phyloP scores from a whole-genome alignment of 345 rosid genomes.

The Draba incana region DNA sequence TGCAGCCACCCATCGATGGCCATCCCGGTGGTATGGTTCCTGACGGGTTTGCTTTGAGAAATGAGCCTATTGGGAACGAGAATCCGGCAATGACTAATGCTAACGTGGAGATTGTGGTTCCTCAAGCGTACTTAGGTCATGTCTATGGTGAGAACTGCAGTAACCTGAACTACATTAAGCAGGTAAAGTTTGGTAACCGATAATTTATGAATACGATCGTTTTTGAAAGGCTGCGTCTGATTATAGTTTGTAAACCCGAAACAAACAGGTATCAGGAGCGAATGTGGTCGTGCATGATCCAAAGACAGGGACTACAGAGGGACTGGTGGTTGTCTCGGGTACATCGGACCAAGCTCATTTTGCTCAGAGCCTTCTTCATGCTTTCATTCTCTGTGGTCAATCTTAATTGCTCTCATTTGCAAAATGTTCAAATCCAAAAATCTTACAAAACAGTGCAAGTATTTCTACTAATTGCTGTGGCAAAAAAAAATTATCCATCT shows the following conservation, averaged over 20 bases:
- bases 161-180: conserved; percentile 65
- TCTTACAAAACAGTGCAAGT: conserved; percentile 14
- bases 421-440: conserved; percentile 1
- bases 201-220: background rate
- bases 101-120: conserved; percentile 67
- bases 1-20: conserved; percentile 52
- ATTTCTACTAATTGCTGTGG: conserved; percentile 23
- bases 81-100: conserved; percentile 49
- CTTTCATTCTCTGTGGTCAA: conserved; percentile 62
- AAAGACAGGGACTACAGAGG: conserved; percentile 65
- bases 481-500: conserved; percentile 23
- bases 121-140: conserved; percentile 58
- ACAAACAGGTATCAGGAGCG: conserved; percentile 68
- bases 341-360: conserved; percentile 63
- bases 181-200: conserved; percentile 46
- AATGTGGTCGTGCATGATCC: conserved; percentile 69
- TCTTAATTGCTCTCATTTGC: conserved; percentile 16
- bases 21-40: conserved; percentile 56
- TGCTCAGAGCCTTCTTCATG: conserved; percentile 78
- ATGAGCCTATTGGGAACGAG: conserved; percentile 59
- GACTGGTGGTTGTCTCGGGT: conserved; percentile 62
- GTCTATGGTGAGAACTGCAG: conserved; percentile 70
- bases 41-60: conserved; percentile 54
- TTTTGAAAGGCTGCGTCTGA: conserved; percentile 21
- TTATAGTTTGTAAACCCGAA: conserved; percentile 9